Evolutionary conservation across 2,329 filamentous ascomycete species (phyloP).

Genomic region (Alternaria arborescens): DNA sequence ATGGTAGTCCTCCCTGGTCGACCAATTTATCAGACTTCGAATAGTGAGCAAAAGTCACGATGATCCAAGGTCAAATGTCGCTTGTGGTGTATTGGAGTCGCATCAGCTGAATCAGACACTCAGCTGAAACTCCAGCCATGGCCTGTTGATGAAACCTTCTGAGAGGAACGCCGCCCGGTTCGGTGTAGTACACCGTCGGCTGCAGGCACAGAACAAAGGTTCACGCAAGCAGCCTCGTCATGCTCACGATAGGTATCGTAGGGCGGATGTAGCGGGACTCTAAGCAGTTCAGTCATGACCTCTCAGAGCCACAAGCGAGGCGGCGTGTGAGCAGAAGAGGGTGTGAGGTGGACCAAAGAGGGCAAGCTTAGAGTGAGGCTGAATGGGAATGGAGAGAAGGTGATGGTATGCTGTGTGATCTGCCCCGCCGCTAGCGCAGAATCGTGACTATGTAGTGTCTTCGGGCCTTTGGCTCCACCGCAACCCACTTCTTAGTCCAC

Average conservation of each 20-base stretch:
- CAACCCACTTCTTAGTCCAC: neutral
- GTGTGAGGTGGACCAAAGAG: conserved; percentile 24
- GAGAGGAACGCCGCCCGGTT: conserved; percentile 7
- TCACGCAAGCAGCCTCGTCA: conserved; percentile 37
- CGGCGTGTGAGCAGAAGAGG: conserved; percentile 32
- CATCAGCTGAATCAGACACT: conserved; percentile 34
- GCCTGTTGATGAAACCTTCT: neutral
- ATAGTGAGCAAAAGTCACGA: conserved; percentile 14
- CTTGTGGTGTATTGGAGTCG: conserved; percentile 36
- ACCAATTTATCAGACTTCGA: neutral
- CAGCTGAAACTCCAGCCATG: conserved; percentile 9
- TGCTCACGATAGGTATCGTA: conserved; percentile 21
- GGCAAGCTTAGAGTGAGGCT: conserved; percentile 38
- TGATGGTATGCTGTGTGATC: conserved; percentile 29
- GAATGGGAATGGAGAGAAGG: conserved; percentile 22
- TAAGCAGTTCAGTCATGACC: conserved; percentile 33
- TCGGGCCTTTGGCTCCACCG: conserved; percentile 20
- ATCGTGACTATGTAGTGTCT: conserved; percentile 12
- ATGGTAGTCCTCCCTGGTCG: conserved; percentile 14
- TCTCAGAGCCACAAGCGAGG: conserved; percentile 30
- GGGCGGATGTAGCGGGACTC: conserved; percentile 22
- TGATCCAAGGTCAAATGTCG: conserved; percentile 12
- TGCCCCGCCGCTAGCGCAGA: conserved; percentile 30
- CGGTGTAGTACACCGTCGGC: conserved; percentile 13
- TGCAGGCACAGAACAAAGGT: conserved; percentile 35